Conservation (phyloP, 495 filamentous ascomycete species). For the Aeminium ludgeri region DNA sequence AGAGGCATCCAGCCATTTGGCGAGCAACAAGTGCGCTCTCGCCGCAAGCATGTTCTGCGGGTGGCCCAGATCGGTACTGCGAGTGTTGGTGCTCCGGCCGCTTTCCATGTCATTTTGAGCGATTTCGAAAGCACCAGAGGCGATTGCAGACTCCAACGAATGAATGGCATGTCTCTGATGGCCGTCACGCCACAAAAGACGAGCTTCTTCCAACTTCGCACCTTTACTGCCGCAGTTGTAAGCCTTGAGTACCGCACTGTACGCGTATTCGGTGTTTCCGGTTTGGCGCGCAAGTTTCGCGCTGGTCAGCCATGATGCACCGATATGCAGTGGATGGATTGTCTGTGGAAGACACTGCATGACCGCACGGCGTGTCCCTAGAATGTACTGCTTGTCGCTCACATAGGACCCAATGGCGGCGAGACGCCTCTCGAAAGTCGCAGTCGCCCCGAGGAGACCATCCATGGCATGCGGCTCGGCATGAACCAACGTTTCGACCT, state of each 20-base stretch:
- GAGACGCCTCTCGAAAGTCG: constrained; percentile 50
- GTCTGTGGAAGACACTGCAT: constrained; percentile 42
- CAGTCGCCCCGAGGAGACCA: constrained; percentile 24
- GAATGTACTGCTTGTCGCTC: constrained; percentile 81
- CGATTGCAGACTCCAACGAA: constrained; percentile 66
- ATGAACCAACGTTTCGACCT: constrained; percentile 55
- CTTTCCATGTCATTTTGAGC: constrained; percentile 26
- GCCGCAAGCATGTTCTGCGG: constrained; percentile 40
- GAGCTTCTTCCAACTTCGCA: constrained; percentile 81
- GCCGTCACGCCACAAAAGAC: constrained; percentile 85
- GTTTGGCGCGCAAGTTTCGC: constrained; percentile 75
- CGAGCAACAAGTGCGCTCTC: constrained; percentile 62
- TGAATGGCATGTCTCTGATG: constrained; percentile 93
- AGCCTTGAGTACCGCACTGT: constrained; percentile 83
- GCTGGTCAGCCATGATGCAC: constrained; percentile 64
- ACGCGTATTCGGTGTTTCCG: constrained; percentile 65
- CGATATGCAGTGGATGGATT: constrained; percentile 2
- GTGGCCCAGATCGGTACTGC: constrained; percentile 20
- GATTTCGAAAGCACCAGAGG: constrained; percentile 47
- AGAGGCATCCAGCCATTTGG: constrained; percentile 90
- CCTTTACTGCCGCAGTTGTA: constrained; percentile 65
- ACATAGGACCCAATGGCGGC: constrained; percentile 73
- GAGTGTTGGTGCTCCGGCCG: constrained; percentile 3
- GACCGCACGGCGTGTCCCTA: constrained; percentile 69
- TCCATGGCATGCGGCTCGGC: constrained; percentile 26